Base-by-base conservation (phyloP, 2,329 filamentous ascomycete species). In the Colletotrichum acutatum region DNA sequence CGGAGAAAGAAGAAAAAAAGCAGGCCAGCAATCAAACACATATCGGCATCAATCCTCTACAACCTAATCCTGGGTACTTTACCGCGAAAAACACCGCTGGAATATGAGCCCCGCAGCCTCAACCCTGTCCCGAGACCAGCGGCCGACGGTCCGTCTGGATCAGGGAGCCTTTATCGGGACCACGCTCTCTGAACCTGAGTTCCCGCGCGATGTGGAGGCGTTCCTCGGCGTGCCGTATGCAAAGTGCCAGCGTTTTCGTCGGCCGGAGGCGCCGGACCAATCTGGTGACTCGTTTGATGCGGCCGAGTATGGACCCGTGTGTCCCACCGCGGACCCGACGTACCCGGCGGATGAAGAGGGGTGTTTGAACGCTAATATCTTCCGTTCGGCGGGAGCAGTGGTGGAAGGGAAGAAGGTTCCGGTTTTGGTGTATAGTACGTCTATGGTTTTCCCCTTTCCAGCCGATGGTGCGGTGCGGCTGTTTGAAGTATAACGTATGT, bases 351-450 rank as follows among this genome's bases (percentile, higher is more conserved):
- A 84, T 61, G 89, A 91, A 2, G 42, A 11, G 79, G 83, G 89
- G 78, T 90, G 88, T 69, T 81, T 91, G 32, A 87, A 86, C 73
- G 77, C 85, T 8, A 90, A 90, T 76, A 78, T 91, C 16, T 88
- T 84, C 75, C 83, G 86, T 14, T 83, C 85, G 0, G 76, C 78
- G 3, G 79, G 77, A 72, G 80, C 74, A 65, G 80, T 76, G 11
- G 22, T 14, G 49, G 70, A 66, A 22, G 67, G 76, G 57, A 79
- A 75, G 52, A 77, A 74, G 60, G 59, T 81, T 14, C 80, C 89
- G 1, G 88, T 91, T 16, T 79, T 89, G n/a, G 80, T 92, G 2
- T 92, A 91, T 77, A 26, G 61, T 64, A 34, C 6, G 32, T 34
- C 32, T 0, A 12, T 34, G 16, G 28, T 26, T 24, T 8, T 14